Evolutionary conservation across 106 monocot genomes (phyloP), one percentile per base, ranked within the genome.

Genomic region (Xerophyta viscosa): DNA sequence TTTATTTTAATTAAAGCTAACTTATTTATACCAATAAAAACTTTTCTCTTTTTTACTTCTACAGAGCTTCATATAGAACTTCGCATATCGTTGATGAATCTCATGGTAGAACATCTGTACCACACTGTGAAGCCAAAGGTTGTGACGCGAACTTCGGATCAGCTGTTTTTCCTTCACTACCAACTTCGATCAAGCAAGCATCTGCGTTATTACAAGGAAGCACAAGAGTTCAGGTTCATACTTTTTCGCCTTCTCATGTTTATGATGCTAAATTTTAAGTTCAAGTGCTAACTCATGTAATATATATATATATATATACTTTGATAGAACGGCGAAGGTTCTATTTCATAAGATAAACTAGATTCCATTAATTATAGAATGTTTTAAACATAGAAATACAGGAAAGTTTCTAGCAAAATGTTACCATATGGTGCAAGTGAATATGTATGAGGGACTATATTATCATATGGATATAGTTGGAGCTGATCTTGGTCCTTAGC

Each of bases 141-240:
- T 27, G 41, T 28, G 27, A 27, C 11, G 0, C 41, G 6, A 19
- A 25, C 19, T n/a, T 1, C 20, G 30, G 11, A 45, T 26, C 20
- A 46, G 26, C 60, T 2, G 19, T 60, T 18, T 5, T 46, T 8
- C 46, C 29, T 13, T 29, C 60, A 46, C 8, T 46, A 29, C 46
- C 60, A 29, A 60, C 43, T 8, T 29, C 45, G 28, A 46, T 46
- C 46, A 25, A 29, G 13, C 60, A 60, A 21, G 60, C 60, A 30
- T 60, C 46, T 47, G 45, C 60, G 2, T 47, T 60, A 29, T 46
- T 60, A 4, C 60, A 60, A 47, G 45, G 29, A 60, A 29, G 44
- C 27, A 23, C 58, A 0, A 43, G 42, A 46, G 60, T 46, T 47
- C 60, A 60, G 60, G 60, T 60, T 29, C 6, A 8, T 8, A 20